Conservation (phyloP, 352 stramenopile species). For the Plasmopara viticola region DNA sequence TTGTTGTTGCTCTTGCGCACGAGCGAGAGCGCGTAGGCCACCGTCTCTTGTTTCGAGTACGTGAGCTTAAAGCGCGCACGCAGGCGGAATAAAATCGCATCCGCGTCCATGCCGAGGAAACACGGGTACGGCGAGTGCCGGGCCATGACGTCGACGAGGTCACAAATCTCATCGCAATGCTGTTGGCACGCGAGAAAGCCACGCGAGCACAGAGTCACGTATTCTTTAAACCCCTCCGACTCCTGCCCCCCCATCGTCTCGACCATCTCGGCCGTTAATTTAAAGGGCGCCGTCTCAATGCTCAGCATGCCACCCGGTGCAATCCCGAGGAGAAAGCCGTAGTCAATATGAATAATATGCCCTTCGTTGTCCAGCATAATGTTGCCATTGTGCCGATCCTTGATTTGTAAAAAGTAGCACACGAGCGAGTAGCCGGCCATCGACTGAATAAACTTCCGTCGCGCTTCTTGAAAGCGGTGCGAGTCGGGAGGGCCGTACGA, state of each 20-base stretch:
- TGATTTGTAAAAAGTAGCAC: conserved; percentile 98
- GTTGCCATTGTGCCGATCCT: conserved; percentile 99
- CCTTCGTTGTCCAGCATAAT: conserved; percentile 99
- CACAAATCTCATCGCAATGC: conserved; percentile 93
- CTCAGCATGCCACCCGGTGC: conserved; percentile 97
- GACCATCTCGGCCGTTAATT: conserved; percentile 99
- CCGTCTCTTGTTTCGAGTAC: conserved; percentile 84
- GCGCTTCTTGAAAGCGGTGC: conserved; percentile 86
- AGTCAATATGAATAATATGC: conserved; percentile 99
- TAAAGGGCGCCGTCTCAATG: conserved; percentile 99
- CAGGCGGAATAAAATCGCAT: conserved; percentile 82
- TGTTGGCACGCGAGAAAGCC: conserved; percentile 96
- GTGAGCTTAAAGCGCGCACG: conserved; percentile 84
- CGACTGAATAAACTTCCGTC: conserved; percentile 94
- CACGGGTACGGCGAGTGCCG: conserved; percentile 95
- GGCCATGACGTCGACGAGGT: conserved; percentile 96
- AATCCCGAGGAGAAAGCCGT: conserved; percentile 99
- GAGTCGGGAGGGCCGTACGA: conserved; percentile 90
- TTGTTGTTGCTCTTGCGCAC: conserved; percentile 91
- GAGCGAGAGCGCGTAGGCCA: conserved; percentile 86
- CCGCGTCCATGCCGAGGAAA: conserved; percentile 84
- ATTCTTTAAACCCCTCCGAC: conserved; percentile 92
- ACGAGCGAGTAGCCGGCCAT: conserved; percentile 98
- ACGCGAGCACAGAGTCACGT: conserved; percentile 95
- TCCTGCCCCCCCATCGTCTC: conserved; percentile 94